Conservation (phyloP, 2,329 filamentous ascomycete species). For the Balansia obtecta region DNA sequence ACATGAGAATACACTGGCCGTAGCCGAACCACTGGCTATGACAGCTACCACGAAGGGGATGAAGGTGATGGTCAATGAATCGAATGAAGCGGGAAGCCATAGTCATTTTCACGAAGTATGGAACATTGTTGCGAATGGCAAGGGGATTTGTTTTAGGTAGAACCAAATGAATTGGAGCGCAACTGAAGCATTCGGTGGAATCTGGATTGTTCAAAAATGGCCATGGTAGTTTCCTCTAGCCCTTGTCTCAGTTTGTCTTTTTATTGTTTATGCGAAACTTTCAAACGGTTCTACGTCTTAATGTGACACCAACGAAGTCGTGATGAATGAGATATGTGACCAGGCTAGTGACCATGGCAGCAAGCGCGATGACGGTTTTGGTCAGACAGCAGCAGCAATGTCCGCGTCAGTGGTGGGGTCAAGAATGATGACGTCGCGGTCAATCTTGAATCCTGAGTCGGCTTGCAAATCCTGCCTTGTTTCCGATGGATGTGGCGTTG, state of each 20-base stretch:
- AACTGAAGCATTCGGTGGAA: slow-evolving; percentile 3
- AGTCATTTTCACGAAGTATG: neutral
- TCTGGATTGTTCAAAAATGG: neutral
- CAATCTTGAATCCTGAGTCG: neutral
- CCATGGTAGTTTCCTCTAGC: neutral
- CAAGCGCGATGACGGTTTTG: neutral
- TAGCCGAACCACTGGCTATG: neutral
- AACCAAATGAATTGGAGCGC: slow-evolving; percentile 4
- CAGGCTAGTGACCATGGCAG: too few species aligned
- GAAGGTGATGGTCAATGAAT: neutral
- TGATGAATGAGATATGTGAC: neutral
- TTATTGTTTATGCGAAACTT: neutral
- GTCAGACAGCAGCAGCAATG: neutral
- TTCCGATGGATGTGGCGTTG: neutral
- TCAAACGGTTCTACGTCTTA: neutral
- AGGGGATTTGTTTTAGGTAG: neutral
- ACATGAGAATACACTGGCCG: too few species aligned
- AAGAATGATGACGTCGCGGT: slow-evolving; percentile 3
- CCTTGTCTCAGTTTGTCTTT: neutral
- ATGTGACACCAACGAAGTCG: neutral
- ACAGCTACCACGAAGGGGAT: neutral
- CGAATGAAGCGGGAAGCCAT: neutral
- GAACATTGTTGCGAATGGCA: slow-evolving; percentile 1
- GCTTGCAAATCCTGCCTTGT: neutral
- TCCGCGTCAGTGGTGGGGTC: neutral